Percentiles rank a stretch among this genome's conserved stretches.
phyloP scores from a whole-genome alignment of 108 stramenopile species.

The Aurantiochytrium sp. region DNA sequence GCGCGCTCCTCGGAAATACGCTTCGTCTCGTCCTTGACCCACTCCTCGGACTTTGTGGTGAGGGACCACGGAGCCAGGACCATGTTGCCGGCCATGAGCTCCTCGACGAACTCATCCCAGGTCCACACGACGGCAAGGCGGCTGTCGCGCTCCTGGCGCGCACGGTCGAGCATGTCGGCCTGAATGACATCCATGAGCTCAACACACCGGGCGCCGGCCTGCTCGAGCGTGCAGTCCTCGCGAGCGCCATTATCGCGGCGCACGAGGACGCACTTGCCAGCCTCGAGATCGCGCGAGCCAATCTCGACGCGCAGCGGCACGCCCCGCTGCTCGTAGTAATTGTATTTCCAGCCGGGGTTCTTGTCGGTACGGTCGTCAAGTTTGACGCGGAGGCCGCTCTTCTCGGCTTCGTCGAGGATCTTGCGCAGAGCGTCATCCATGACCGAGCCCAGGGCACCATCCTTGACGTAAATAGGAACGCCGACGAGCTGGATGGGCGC shows the following conservation, averaged over 20 bases:
- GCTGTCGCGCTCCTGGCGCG: conserved; percentile 72
- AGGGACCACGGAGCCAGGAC: conserved; percentile 95
- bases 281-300: conserved; percentile 87
- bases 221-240: conserved; percentile 52
- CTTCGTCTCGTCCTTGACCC: conserved; percentile 87
- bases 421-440: conserved; percentile 55
- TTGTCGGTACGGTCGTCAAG: conserved; percentile 86
- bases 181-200: conserved; percentile 79
- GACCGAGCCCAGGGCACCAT: conserved; percentile 63
- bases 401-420: conserved; percentile 33
- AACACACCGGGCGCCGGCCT: conserved; percentile 21
- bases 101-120: conserved; percentile 97
- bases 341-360: conserved; percentile 99
- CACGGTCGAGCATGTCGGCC: conserved; percentile 75
- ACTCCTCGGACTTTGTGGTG: conserved; percentile 90
- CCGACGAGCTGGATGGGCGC: conserved; percentile 92
- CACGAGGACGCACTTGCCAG: not conserved
- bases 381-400: conserved; percentile 69
- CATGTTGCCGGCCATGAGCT: conserved; percentile 81
- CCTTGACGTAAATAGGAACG: conserved; percentile 70
- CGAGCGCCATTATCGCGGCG: conserved; percentile 16
- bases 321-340: conserved; percentile 99
- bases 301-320: conserved; percentile 97
- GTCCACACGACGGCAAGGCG: conserved; percentile 82
- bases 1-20: conserved; percentile 67